Evolutionary conservation across 805 yeast genomes (phyloP), one percentile per base, ranked within the genome.

Genomic region (Candida stauntonica): DNA sequence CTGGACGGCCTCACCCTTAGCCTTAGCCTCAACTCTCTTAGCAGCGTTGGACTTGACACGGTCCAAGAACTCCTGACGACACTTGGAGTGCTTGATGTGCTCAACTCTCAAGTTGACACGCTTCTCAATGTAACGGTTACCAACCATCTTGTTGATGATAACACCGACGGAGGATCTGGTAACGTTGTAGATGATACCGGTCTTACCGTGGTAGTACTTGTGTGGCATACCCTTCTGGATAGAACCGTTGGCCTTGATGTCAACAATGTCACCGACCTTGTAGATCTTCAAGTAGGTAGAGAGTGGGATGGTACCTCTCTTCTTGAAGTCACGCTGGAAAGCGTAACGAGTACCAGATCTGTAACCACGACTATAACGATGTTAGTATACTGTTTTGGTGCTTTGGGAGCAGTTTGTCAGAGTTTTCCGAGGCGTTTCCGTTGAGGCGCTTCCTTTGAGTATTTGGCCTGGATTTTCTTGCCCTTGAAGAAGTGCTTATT

Each of bases 271-370:
- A 67, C 99, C 99, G 64, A 93, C 97, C 75, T 81, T 88, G 95
- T 93, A 93, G 68, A 80, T 75, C 84, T 86, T 88, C 79, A 93
- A 75, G 93, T 91, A 93, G 68, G 95, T 86, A 59, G 97, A 86
- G 80, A 93, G 76, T 57, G 95, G 81, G 67, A 88, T 77, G 62
- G 82, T 72, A 73, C 99, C 99, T 76, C 91, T 95, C 64, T 66
- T 70, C 82, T 86, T 89, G 89, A 84, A 93, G 83, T 91, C 98
- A 77, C 99, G 93, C 76, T 88, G 86, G 95, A 93, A 93, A 79
- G 94, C 94, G 89, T 93, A 93, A 77, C 99, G 95, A 77, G 99
- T 91, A 79, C 99, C 93, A 65, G 97, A 88, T 89, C 99, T 89
- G 83, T 87, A 89, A 84, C 99, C 99, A 79, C 87, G 96, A 74